These are phyloP conservation scores for Pseudotsuga menziesii DNA, from an alignment of 75 land plant genomes.

Conservation along the genomic window DNA sequence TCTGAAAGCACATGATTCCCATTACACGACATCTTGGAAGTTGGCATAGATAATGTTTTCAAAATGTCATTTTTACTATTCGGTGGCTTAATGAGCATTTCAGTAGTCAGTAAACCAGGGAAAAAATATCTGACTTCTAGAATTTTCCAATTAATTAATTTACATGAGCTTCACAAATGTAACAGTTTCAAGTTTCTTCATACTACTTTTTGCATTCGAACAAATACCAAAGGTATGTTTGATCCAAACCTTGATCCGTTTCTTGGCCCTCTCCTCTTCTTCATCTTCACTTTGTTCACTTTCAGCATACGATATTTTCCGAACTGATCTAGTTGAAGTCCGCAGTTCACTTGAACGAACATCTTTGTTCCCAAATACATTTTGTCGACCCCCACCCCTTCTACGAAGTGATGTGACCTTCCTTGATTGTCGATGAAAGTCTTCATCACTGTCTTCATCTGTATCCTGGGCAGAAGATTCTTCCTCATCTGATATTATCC, in stretches of 20 bases:
- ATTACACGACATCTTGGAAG: too few relatives aligned
- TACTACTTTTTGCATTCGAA: background rate
- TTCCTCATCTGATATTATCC: conserved; percentile 42
- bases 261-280: conserved; percentile 65
- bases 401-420: conserved; percentile 23
- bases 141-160: too few relatives aligned
- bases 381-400: conserved; percentile 20
- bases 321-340: conserved; percentile 69
- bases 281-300: conserved; percentile 89
- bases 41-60: too few relatives aligned
- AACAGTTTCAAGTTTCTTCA: background rate
- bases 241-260: conserved; percentile 37
- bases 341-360: conserved; percentile 57
- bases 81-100: too few relatives aligned
- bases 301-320: conserved; percentile 98
- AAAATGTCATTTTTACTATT: too few relatives aligned
- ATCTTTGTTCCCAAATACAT: conserved; percentile 9
- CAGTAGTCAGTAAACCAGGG: too few relatives aligned
- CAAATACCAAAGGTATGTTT: background rate
- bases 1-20: too few relatives aligned
- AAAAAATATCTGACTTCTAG: too few relatives aligned
- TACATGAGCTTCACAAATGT: background rate
- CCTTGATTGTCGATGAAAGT: conserved; percentile 33
- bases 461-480: conserved; percentile 53
- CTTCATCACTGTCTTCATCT: conserved; percentile 62